Evolutionary conservation across 2,329 filamentous ascomycete genomes (phyloP).

Genomic region (Fusarium brachygibbosum): DNA sequence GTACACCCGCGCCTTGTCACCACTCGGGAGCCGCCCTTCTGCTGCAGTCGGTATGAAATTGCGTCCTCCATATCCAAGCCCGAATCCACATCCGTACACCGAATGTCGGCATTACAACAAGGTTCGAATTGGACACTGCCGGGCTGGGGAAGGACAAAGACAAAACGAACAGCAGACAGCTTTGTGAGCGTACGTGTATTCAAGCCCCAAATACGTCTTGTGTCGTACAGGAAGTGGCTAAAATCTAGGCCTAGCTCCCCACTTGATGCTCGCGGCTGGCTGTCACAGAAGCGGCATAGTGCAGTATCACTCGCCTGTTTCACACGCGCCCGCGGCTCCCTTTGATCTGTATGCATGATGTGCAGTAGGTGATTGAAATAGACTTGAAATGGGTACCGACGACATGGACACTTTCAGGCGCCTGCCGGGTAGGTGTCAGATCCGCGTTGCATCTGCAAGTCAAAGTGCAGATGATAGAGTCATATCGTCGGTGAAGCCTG

Average conservation of each 20-base stretch:
- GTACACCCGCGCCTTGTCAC: slow-evolving; percentile 13
- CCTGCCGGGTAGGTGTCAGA: slow-evolving; percentile 44
- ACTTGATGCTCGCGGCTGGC: slow-evolving; percentile 34
- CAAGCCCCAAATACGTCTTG: slow-evolving; percentile 30
- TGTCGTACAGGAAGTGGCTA: slow-evolving; percentile 35
- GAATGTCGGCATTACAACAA: slow-evolving; percentile 37
- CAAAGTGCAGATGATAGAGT: slow-evolving; percentile 33
- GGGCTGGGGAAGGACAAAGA: slow-evolving; percentile 26
- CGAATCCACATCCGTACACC: slow-evolving; percentile 22
- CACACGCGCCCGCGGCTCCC: slow-evolving; percentile 41
- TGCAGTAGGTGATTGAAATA: slow-evolving; percentile 48
- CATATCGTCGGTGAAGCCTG: slow-evolving; percentile 49
- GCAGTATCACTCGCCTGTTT: slow-evolving; percentile 39
- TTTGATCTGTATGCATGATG: slow-evolving; percentile 50
- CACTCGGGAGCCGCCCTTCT: slow-evolving; percentile 33
- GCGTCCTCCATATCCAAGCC: slow-evolving; percentile 5
- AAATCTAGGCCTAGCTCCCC: slow-evolving; percentile 35
- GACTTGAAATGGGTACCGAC: slow-evolving; percentile 46
- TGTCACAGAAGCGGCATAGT: slow-evolving; percentile 44
- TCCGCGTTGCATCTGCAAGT: slow-evolving; percentile 43
- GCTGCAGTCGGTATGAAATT: slow-evolving; percentile 15
- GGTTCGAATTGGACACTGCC: slow-evolving; percentile 34
- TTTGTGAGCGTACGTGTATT: slow-evolving; percentile 32
- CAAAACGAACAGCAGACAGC: slow-evolving; percentile 13
- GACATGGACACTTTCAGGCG: slow-evolving; percentile 47